Conservation (phyloP, 148 eudicot species). For the Arctostaphylos glauca region DNA sequence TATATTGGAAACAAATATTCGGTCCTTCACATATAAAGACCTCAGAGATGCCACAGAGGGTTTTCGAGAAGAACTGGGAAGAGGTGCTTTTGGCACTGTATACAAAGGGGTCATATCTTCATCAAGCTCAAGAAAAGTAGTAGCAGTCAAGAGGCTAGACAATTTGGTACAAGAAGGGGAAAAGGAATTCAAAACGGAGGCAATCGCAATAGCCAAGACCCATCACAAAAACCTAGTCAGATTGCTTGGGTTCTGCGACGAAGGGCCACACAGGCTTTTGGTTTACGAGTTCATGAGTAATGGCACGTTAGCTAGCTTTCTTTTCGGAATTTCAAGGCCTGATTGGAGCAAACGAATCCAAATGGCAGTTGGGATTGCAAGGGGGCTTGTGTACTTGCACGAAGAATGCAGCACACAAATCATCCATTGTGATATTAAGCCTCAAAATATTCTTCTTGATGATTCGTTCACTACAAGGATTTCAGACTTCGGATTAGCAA, state of each 20-base stretch:
- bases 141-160: slow-evolving; percentile 25
- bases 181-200: slow-evolving; percentile 27
- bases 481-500: slow-evolving; percentile 27
- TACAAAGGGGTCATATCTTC: slow-evolving; percentile 19
- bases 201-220: slow-evolving; percentile 20
- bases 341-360: slow-evolving; percentile 21
- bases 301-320: slow-evolving; percentile 23
- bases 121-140: slow-evolving; percentile 4
- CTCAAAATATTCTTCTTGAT: slow-evolving; percentile 27
- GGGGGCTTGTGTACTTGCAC: slow-evolving; percentile 31
- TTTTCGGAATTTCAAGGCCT: slow-evolving; percentile 18
- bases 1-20: slow-evolving; percentile 13
- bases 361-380: slow-evolving; percentile 26
- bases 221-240: slow-evolving; percentile 32
- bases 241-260: slow-evolving; percentile 28
- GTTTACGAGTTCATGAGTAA: slow-evolving; percentile 36
- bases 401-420: slow-evolving; percentile 29
- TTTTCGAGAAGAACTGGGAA: slow-evolving; percentile 25
- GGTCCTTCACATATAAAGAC: slow-evolving; percentile 24
- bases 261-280: slow-evolving; percentile 26
- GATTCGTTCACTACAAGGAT: slow-evolving; percentile 12
- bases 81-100: slow-evolving; percentile 29
- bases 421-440: slow-evolving; percentile 32
- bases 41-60: slow-evolving; percentile 20
- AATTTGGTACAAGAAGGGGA: slow-evolving; percentile 19